phyloP scores from a whole-genome alignment of 2,329 filamentous ascomycete species.

The Talaromyces albobiverticillius region DNA sequence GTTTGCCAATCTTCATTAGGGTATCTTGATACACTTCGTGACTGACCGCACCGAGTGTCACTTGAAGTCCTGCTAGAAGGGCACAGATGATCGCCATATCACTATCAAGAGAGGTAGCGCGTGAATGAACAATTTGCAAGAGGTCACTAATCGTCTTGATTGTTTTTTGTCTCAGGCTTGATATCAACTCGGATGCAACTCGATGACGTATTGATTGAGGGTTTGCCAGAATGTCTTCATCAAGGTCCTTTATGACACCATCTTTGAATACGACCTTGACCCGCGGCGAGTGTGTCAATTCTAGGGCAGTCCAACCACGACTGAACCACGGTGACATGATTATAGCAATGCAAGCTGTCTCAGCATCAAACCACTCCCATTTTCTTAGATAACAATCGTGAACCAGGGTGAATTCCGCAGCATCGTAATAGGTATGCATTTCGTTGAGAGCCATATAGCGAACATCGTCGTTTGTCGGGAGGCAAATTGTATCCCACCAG shows the following conservation, averaged over 20 bases:
- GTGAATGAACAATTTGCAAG: background rate
- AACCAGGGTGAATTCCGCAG: slow-evolving; percentile 15
- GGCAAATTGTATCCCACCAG: slow-evolving; percentile 30
- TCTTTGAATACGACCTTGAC: slow-evolving; percentile 18
- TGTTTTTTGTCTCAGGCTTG: background rate
- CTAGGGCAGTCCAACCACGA: slow-evolving; percentile 22
- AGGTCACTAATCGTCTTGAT: background rate
- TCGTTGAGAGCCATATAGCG: slow-evolving; percentile 18
- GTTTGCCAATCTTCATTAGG: background rate
- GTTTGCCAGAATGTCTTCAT: background rate
- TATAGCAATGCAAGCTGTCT: slow-evolving; percentile 21
- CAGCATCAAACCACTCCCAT: slow-evolving; percentile 19
- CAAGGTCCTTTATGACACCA: background rate
- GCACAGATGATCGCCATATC: background rate
- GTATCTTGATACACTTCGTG: background rate
- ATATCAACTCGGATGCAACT: background rate
- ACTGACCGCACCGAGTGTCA: too few relatives aligned
- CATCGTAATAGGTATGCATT: slow-evolving; percentile 26
- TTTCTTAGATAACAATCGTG: slow-evolving; percentile 17
- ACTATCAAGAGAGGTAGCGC: background rate
- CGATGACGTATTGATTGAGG: background rate
- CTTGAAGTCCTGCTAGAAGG: background rate
- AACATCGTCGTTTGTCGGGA: slow-evolving; percentile 18
- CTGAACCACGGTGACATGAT: slow-evolving; percentile 24
- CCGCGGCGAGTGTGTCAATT: slow-evolving; percentile 11